A percentile compares a stretch with the other conserved stretches of the same genome.
Conservation (phyloP, 495 filamentous ascomycete species). For the Lasiosphaeria miniovina region DNA sequence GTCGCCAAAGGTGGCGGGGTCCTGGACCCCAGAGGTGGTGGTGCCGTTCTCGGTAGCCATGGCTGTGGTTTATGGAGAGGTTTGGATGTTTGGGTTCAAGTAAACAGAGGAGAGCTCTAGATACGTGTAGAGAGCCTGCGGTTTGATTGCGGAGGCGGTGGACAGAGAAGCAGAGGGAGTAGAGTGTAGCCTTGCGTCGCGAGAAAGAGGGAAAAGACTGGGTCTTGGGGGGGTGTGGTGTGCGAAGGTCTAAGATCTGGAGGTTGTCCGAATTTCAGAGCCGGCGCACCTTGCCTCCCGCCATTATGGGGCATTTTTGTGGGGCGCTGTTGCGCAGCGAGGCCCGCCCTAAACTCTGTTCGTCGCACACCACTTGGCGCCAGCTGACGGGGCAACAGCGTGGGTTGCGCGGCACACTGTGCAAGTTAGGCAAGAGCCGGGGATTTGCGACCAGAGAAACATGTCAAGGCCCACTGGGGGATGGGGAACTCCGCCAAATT, state of each 20-base stretch:
- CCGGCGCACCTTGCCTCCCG: slow-evolving; percentile 6
- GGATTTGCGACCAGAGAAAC: background rate
- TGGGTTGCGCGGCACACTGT: background rate
- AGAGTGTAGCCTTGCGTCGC: background rate
- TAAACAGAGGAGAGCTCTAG: background rate
- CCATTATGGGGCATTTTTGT: slow-evolving; percentile 18
- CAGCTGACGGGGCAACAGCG: slow-evolving; percentile 20
- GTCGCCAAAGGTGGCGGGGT: slow-evolving; percentile 21
- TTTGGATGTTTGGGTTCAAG: slow-evolving; percentile 1
- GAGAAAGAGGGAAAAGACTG: no score
- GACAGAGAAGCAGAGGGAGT: background rate
- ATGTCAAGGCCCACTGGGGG: background rate
- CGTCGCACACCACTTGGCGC: slow-evolving; percentile 25
- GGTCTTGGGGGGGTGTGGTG: background rate
- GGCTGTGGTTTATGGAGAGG: slow-evolving; percentile 12
- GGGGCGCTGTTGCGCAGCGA: slow-evolving; percentile 9
- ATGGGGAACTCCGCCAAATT: background rate
- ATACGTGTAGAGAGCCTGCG: background rate
- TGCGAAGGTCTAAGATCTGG: slow-evolving; percentile 2
- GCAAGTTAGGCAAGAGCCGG: background rate
- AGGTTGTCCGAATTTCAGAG: slow-evolving; percentile 7
- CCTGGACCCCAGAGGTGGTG: slow-evolving; percentile 21
- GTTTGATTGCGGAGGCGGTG: slow-evolving; percentile 1
- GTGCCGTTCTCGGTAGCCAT: slow-evolving; percentile 43
- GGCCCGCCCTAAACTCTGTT: slow-evolving; percentile 8